A percentile compares a stretch with the other conserved stretches of the same genome.
These are phyloP conservation scores for Myriosclerotinia scirpicola DNA, from an alignment of 2,329 filamentous ascomycete genomes.

Conservation along the genomic window DNA sequence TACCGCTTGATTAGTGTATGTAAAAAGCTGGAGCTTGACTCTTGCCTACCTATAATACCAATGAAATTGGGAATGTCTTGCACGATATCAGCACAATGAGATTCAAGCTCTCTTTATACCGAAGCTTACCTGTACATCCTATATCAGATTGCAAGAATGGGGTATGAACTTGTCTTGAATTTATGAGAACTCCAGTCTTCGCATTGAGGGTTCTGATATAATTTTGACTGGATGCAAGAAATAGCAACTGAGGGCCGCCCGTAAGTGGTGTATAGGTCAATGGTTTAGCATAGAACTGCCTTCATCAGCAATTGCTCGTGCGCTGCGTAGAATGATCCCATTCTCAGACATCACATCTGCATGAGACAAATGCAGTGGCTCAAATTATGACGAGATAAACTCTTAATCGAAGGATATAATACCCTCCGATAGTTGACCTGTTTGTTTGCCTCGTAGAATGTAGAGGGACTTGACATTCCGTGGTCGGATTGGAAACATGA, in stretches of 20 bases:
- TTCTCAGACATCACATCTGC: neutral
- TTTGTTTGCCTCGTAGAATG: neutral
- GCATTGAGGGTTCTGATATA: constrained; percentile 58
- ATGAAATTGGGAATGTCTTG: constrained; percentile 29
- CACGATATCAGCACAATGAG: neutral
- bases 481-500: neutral
- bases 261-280: constrained; percentile 53
- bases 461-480: neutral
- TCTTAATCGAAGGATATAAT: neutral
- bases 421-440: neutral
- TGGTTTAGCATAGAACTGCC: constrained; percentile 55
- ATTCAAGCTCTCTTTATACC: neutral
- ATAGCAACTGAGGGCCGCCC: constrained; percentile 53
- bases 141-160: constrained; percentile 50
- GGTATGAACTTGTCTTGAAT: constrained; percentile 49
- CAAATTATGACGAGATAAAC: neutral
- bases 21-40: neutral
- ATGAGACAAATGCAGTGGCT: neutral
- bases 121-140: constrained; percentile 40
- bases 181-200: constrained; percentile 53
- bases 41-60: constrained; percentile 26
- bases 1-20: neutral
- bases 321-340: constrained; percentile 23
- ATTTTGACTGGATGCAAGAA: constrained; percentile 57
- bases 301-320: constrained; percentile 48